A percentile compares a stretch with the other conserved stretches of the same genome.
phyloP scores from a whole-genome alignment of 306 rosid genomes.

The Glycyrrhiza uralensis region DNA sequence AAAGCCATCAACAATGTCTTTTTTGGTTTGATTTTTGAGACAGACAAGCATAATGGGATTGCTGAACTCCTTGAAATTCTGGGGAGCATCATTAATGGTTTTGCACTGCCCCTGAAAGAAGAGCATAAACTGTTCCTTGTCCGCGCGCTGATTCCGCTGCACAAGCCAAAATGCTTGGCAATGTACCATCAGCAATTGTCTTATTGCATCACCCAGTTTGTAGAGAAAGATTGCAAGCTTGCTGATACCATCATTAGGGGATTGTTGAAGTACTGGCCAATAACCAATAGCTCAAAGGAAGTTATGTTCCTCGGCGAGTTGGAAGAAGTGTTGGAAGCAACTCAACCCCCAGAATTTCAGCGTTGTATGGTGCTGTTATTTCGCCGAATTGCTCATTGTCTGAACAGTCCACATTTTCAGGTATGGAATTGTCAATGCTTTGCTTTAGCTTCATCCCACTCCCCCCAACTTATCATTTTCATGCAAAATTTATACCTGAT shows the following conservation, averaged over 20 bases:
- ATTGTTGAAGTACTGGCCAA: conserved; percentile 69
- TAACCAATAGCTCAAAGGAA: conserved; percentile 71
- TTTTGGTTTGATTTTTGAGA: conserved; percentile 58
- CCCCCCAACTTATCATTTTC: neutral
- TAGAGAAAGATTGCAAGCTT: conserved; percentile 75
- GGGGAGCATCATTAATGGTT: conserved; percentile 39
- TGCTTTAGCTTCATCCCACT: too few species aligned
- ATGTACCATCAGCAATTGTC: conserved; percentile 67
- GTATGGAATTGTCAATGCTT: conserved; percentile 29
- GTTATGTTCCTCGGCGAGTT: conserved; percentile 67
- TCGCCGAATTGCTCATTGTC: conserved; percentile 52
- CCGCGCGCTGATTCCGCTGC: conserved; percentile 58
- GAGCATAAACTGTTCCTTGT: conserved; percentile 69
- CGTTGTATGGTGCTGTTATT: conserved; percentile 69
- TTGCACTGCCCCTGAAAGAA: conserved; percentile 64
- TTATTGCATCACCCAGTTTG: conserved; percentile 66
- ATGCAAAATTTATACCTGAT: neutral
- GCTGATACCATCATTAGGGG: conserved; percentile 71
- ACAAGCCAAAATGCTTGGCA: conserved; percentile 63
- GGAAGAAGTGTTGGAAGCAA: conserved; percentile 70
- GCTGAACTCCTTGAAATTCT: conserved; percentile 30
- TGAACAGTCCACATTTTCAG: conserved; percentile 71
- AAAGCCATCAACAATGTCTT: conserved; percentile 59
- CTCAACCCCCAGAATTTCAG: conserved; percentile 67
- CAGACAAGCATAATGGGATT: conserved; percentile 67